Conservation (phyloP, 345 rosid species). For the Rubroshorea leprosula region DNA sequence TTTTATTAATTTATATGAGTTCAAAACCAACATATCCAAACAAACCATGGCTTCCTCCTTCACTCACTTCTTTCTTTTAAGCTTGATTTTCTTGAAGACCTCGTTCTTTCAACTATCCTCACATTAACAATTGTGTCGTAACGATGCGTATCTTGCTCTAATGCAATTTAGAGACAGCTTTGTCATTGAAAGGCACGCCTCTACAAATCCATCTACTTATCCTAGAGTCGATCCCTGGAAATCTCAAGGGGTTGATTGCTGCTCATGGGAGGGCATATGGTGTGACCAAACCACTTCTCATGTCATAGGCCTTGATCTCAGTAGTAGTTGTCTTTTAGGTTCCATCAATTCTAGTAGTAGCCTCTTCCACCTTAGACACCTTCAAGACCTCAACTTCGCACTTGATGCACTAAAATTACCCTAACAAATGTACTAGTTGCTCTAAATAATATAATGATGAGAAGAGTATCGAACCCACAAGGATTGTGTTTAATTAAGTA, state of each 20-base stretch:
- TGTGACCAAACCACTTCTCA: slow-evolving; percentile 16
- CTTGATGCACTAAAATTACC: no score
- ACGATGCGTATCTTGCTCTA: neutral
- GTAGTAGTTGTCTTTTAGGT: slow-evolving; percentile 15
- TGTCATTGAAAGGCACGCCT: neutral
- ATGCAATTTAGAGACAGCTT: neutral
- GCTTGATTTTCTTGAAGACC: neutral
- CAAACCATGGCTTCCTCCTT: neutral
- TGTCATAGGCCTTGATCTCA: slow-evolving; percentile 18
- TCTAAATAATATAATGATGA: no score
- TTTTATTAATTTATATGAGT: no score
- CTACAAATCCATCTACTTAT: neutral
- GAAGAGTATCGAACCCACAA: no score
- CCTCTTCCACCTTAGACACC: slow-evolving; percentile 19
- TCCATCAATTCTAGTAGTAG: slow-evolving; percentile 13
- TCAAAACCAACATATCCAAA: slow-evolving; percentile 87
- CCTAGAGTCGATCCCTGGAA: slow-evolving; percentile 7
- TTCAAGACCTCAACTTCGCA: slow-evolving; percentile 16
- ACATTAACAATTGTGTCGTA: neutral
- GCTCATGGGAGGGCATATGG: slow-evolving; percentile 11
- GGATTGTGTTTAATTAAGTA: no score
- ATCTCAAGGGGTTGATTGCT: slow-evolving; percentile 9
- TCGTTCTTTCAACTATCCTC: neutral
- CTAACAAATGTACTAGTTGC: no score
- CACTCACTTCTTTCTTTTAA: no score